phyloP scores from a whole-genome alignment of 345 rosid genomes.

The Camelina sativa region DNA sequence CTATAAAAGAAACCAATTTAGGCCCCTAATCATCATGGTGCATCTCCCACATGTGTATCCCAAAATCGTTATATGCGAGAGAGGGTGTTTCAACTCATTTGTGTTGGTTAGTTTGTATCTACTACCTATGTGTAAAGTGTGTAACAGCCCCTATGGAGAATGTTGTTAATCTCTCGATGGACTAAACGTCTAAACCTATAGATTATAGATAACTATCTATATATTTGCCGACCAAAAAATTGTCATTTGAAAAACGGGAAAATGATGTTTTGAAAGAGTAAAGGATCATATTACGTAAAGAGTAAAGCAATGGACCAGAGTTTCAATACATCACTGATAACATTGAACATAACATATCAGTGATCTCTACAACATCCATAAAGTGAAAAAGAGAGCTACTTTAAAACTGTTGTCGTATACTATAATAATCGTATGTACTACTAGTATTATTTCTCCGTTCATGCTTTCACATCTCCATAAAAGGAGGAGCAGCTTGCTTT shows the following conservation, averaged over 20 bases:
- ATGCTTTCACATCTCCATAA: slow-evolving; percentile 41
- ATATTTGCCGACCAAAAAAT: too few species aligned
- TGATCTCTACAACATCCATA: slow-evolving; percentile 30
- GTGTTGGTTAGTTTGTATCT: too few species aligned
- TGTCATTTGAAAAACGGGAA: neutral
- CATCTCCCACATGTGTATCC: too few species aligned
- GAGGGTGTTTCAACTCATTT: too few species aligned
- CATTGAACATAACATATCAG: slow-evolving; percentile 34
- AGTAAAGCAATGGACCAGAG: slow-evolving; percentile 32
- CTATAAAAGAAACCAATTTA: too few species aligned
- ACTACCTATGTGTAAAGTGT: too few species aligned
- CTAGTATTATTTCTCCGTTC: neutral
- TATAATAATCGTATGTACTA: neutral
- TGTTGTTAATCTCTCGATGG: too few species aligned
- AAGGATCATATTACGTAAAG: slow-evolving; percentile 4
- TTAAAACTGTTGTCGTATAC: slow-evolving; percentile 35
- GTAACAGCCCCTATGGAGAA: too few species aligned
- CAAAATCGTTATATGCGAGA: too few species aligned
- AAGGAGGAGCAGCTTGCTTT: slow-evolving; percentile 33
- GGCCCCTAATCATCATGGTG: too few species aligned
- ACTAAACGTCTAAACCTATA: too few species aligned
- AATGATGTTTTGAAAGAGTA: neutral
- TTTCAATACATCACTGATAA: slow-evolving; percentile 2
- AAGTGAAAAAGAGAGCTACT: slow-evolving; percentile 38
- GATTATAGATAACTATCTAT: too few species aligned